These are phyloP conservation scores for Aspergillus glaucus DNA, from an alignment of 2,329 filamentous ascomycete species.

Conservation along the genomic window DNA sequence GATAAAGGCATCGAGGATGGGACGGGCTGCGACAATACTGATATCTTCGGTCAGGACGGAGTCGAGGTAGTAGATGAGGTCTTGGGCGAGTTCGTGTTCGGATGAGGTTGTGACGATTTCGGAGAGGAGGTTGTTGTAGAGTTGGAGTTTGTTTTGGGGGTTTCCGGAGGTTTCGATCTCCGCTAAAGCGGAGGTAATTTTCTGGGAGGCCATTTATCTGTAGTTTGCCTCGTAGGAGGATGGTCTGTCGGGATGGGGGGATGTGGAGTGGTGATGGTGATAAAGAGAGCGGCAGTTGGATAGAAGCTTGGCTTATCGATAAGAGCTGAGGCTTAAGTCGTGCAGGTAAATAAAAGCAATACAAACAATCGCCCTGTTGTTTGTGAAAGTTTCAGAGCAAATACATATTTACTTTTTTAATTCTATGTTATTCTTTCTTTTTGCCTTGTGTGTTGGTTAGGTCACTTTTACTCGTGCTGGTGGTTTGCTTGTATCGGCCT, in stretches of 20 bases:
- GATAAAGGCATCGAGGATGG: constrained; percentile 66
- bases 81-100: constrained; percentile 45
- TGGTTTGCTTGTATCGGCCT: no score
- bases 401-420: no score
- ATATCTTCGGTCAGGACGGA: constrained; percentile 64
- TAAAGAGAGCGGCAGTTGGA: not conserved
- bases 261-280: constrained; percentile 1
- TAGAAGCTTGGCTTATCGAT: constrained; percentile 20
- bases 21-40: constrained; percentile 68
- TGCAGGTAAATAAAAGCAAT: not conserved
- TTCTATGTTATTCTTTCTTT: no score
- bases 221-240: not conserved
- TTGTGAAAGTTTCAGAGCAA: no score
- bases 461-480: no score
- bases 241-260: not conserved
- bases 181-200: constrained; percentile 44
- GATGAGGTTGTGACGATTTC: constrained; percentile 46
- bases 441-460: no score
- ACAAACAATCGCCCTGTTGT: no score
- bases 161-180: constrained; percentile 45
- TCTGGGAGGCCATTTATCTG: constrained; percentile 43
- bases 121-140: constrained; percentile 54
- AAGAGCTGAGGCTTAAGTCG: constrained; percentile 8
- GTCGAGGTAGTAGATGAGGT: constrained; percentile 63
- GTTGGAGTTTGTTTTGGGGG: constrained; percentile 47